These are phyloP conservation scores for Plectosphaerella sp. DNA, from an alignment of 2,329 filamentous ascomycete species.

Conservation along the genomic window DNA sequence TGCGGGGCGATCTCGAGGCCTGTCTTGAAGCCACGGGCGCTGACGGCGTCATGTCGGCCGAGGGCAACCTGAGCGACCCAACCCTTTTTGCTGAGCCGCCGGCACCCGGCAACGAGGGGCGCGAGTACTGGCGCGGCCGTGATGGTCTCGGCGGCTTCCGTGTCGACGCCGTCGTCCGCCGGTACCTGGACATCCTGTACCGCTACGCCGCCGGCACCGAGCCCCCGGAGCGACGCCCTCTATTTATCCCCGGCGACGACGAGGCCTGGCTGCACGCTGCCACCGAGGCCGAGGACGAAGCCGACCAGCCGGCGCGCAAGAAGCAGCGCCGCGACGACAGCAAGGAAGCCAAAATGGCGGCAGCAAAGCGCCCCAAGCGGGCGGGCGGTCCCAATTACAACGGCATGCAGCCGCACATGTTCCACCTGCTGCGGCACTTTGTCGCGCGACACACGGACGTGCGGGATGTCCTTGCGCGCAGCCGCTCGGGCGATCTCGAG, in stretches of 20 bases:
- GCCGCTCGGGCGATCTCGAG: conserved; percentile 64
- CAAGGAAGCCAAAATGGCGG: conserved; percentile 20
- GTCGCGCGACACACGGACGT: conserved; percentile 78
- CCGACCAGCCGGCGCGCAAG: conserved; percentile 51
- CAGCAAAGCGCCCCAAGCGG: conserved; percentile 28
- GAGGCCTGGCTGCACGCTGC: conserved; percentile 34
- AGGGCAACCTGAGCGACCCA: conserved; percentile 91
- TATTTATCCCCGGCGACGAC: conserved; percentile 66
- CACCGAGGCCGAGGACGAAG: conserved; percentile 30
- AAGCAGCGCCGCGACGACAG: conserved; percentile 23
- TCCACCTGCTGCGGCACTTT: conserved; percentile 82
- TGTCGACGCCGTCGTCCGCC: conserved; percentile 79
- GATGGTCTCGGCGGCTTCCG: conserved; percentile 81
- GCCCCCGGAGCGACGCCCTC: conserved; percentile 62
- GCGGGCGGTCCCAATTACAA: conserved; percentile 68
- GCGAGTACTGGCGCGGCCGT: conserved; percentile 81
- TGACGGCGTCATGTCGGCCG: conserved; percentile 92
- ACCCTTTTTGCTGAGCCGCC: conserved; percentile 75
- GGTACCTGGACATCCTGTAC: conserved; percentile 90
- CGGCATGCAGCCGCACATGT: conserved; percentile 86
- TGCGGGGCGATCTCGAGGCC: conserved; percentile 68
- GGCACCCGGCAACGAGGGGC: conserved; percentile 56
- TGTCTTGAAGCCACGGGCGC: conserved; percentile 82
- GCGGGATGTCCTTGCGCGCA: conserved; percentile 74
- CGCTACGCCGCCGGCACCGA: conserved; percentile 64